These are phyloP conservation scores for Misopates orontium DNA, from an alignment of 257 asterid species.

Conservation along the genomic window DNA sequence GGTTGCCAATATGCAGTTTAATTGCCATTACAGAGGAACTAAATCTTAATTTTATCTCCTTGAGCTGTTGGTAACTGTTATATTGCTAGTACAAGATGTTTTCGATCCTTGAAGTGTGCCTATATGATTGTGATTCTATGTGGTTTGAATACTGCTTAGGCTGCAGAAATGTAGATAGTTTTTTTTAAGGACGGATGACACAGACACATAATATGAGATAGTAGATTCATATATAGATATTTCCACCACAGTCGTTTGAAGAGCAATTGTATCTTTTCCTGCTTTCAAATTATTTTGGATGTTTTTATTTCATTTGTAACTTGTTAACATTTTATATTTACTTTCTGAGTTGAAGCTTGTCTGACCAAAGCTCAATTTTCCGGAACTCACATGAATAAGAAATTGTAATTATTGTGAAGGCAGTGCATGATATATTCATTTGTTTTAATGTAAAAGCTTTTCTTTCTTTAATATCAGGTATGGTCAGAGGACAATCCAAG, in stretches of 20 bases:
- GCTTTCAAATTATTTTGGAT: not conserved
- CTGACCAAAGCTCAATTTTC: slow-evolving; percentile 5
- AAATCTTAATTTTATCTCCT: too few species aligned
- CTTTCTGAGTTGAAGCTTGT: not conserved
- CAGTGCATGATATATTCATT: slow-evolving; percentile 4
- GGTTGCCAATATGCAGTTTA: too few species aligned
- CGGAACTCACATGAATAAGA: slow-evolving; percentile 1
- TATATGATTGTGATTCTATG: too few species aligned
- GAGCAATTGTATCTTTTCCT: not conserved
- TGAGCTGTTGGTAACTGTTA: too few species aligned
- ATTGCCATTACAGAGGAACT: too few species aligned
- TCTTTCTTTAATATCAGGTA: slow-evolving; percentile 39
- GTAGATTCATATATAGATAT: not conserved
- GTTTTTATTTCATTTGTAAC: slow-evolving; percentile 1
- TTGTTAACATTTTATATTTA: slow-evolving; percentile 1
- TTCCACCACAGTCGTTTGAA: not conserved
- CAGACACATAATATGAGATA: too few species aligned
- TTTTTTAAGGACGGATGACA: too few species aligned
- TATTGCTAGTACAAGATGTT: too few species aligned
- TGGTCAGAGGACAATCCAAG: slow-evolving; percentile 78
- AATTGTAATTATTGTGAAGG: slow-evolving; percentile 5
- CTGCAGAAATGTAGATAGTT: too few species aligned
- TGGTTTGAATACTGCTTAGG: too few species aligned
- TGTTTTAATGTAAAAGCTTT: slow-evolving; percentile 22
- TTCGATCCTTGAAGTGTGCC: too few species aligned